Conservation (phyloP, 441 rosid genomes). For the Manihot esculenta region DNA sequence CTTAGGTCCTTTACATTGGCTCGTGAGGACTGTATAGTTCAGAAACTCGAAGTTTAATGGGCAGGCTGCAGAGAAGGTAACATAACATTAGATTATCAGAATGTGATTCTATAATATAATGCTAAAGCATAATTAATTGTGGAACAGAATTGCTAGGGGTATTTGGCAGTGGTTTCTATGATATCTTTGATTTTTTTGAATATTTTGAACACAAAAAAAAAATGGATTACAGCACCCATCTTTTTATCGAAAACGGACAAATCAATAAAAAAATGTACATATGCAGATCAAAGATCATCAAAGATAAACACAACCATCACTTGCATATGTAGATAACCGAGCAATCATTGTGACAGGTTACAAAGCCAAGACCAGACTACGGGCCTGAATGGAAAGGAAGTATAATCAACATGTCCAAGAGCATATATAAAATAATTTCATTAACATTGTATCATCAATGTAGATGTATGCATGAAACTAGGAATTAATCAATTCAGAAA, state of each 20-base stretch:
- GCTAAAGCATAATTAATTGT: not conserved
- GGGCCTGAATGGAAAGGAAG: not conserved
- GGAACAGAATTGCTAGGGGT: not conserved
- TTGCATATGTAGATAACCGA: not conserved
- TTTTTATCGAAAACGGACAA: not conserved
- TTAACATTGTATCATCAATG: not conserved
- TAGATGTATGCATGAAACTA: not conserved
- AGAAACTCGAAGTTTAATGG: conserved; percentile 62
- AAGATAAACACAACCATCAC: not conserved
- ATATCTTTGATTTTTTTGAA: no score
- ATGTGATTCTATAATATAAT: not conserved
- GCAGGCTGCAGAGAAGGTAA: conserved; percentile 43
- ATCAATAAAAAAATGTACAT: not conserved
- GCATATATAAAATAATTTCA: not conserved
- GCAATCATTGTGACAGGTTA: not conserved
- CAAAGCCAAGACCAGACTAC: not conserved
- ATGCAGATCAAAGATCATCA: not conserved
- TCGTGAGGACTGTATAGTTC: conserved; percentile 57
- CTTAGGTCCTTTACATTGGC: conserved; percentile 64
- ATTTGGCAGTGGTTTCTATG: no score
- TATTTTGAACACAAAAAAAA: no score
- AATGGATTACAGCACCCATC: no score
- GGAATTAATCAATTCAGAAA: not conserved
- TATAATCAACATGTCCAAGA: not conserved
- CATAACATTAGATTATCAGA: not conserved